Evolutionary conservation across 2,329 filamentous ascomycete species (phyloP).

Genomic region (Paramyrothecium sp.): DNA sequence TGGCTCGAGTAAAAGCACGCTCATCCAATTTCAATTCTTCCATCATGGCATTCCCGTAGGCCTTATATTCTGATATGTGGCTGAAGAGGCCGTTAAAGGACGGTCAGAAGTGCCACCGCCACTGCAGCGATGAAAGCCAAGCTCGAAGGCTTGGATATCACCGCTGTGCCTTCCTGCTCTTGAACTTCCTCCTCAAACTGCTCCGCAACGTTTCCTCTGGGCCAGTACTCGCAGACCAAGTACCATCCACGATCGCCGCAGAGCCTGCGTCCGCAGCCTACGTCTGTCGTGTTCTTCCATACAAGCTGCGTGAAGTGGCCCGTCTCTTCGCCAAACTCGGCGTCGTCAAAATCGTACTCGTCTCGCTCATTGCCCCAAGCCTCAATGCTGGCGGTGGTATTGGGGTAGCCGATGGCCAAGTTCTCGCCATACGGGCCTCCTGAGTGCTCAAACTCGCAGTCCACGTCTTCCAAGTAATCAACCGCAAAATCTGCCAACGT

Average conservation of each 20-base stretch:
- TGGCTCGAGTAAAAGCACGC: no score
- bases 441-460: constrained; percentile 53
- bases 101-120: neutral
- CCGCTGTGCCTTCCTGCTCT: constrained; percentile 4
- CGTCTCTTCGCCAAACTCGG: constrained; percentile 57
- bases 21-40: no score
- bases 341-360: constrained; percentile 56
- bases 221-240: constrained; percentile 70
- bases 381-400: constrained; percentile 57
- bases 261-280: constrained; percentile 52
- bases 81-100: neutral
- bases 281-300: constrained; percentile 61
- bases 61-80: no score
- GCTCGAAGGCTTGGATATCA: neutral
- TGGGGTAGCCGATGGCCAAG: constrained; percentile 64
- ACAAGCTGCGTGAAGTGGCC: constrained; percentile 75
- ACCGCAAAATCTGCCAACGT: constrained; percentile 57
- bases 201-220: constrained; percentile 61
- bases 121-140: neutral
- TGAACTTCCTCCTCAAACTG: constrained; percentile 40
- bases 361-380: constrained; percentile 59
- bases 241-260: constrained; percentile 57
- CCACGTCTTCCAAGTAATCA: constrained; percentile 41
- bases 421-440: constrained; percentile 72
- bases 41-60: no score